These are phyloP conservation scores for Calocybe gangraenosa DNA, from an alignment of 768 basidiomycete species.

Conservation along the genomic window DNA sequence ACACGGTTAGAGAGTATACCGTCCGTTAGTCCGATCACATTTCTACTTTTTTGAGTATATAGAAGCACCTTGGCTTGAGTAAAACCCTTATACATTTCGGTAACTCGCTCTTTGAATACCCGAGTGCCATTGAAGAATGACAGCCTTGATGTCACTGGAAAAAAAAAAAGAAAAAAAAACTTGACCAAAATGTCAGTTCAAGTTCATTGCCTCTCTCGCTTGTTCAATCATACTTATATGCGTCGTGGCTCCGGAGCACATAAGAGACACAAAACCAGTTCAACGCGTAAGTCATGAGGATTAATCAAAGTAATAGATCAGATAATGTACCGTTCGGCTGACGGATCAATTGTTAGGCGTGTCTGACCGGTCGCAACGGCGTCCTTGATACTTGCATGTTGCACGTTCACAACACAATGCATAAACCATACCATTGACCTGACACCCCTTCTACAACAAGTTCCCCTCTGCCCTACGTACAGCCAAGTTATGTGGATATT, in stretches of 20 bases:
- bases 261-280: constrained; percentile 6
- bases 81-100: constrained; percentile 3
- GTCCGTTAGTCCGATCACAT: constrained; percentile 8
- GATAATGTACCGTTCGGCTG: background rate
- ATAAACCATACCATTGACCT: background rate
- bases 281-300: constrained; percentile 1
- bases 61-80: background rate
- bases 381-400: background rate
- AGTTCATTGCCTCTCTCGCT: constrained; percentile 8
- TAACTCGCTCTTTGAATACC: constrained; percentile 7
- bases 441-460: too few species aligned
- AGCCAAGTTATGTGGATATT: constrained; percentile 1
- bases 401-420: background rate
- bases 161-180: background rate
- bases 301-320: background rate
- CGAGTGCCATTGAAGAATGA: background rate
- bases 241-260: constrained; percentile 6
- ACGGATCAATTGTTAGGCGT: background rate
- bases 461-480: background rate
- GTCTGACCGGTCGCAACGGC: too few species aligned
- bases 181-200: background rate
- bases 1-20: constrained; percentile 1
- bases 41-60: background rate
- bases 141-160: constrained; percentile 1
- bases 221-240: background rate